Evolutionary conservation across 164 flowering plant species (phyloP).

Genomic region (Chimonanthus praecox): DNA sequence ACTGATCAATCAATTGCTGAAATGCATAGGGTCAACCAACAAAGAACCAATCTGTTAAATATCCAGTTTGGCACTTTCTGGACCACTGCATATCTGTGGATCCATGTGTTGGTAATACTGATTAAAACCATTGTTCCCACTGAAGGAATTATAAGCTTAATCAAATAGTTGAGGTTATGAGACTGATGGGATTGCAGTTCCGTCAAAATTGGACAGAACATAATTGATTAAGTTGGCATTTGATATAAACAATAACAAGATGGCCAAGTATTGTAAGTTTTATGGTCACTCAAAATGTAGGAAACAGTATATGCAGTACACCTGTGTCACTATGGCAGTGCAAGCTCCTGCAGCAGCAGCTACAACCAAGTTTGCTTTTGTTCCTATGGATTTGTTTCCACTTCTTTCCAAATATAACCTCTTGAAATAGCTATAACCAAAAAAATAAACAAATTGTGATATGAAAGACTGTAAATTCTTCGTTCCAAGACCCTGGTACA

Average conservation of each 20-base stretch:
- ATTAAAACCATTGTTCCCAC: neutral
- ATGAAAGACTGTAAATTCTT: slow-evolving; percentile 58
- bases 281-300: neutral
- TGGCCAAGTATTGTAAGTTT: too few relatives aligned
- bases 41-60: too few relatives aligned
- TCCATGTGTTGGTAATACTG: too few relatives aligned
- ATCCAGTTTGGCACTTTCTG: too few relatives aligned
- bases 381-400: slow-evolving; percentile 51
- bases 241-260: too few relatives aligned
- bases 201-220: neutral
- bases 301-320: neutral
- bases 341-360: slow-evolving; percentile 78
- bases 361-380: slow-evolving; percentile 53
- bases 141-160: too few relatives aligned
- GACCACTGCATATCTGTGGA: too few relatives aligned
- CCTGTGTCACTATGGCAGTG: slow-evolving; percentile 55
- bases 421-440: slow-evolving; percentile 56
- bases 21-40: neutral
- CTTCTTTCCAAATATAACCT: slow-evolving; percentile 33
- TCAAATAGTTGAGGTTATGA: neutral
- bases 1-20: neutral
- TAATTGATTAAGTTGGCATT: neutral
- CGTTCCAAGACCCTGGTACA: slow-evolving; percentile 63
- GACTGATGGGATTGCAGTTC: neutral
- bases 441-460: slow-evolving; percentile 51